Evolutionary conservation across 352 stramenopile genomes (phyloP).

Genomic region (Globisporangium radiosum): DNA sequence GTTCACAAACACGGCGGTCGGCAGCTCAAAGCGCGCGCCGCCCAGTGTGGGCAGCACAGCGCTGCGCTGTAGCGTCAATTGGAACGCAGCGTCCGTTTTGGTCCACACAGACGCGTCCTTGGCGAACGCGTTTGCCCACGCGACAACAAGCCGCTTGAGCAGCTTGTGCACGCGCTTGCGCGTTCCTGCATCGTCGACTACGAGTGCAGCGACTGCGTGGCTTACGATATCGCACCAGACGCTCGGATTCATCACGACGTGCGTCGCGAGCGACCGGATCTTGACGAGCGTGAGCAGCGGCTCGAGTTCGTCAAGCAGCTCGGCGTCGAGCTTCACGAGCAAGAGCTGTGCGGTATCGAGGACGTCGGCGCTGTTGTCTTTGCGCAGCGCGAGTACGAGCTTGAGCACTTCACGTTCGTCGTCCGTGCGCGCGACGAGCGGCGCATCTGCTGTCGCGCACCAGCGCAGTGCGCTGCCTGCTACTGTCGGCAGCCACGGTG

Average conservation of each 20-base stretch:
- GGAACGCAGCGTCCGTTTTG: conserved; percentile 14
- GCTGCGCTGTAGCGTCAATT: conserved; percentile 21
- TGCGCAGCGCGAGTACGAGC: conserved; percentile 22
- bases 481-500: conserved; percentile 27
- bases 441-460: conserved; percentile 26
- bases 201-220: not conserved
- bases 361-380: conserved; percentile 5
- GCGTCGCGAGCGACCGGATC: conserved; percentile 17
- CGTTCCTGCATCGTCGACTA: not conserved
- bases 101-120: conserved; percentile 2
- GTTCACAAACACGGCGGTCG: conserved; percentile 51
- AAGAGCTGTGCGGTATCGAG: conserved; percentile 13
- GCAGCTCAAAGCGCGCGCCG: conserved; percentile 11
- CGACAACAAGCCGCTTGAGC: conserved; percentile 9
- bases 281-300: conserved; percentile 31
- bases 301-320: conserved; percentile 17
- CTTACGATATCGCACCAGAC: conserved; percentile 27
- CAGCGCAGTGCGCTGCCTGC: conserved; percentile 2
- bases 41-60: conserved; percentile 18
- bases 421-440: conserved; percentile 21
- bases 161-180: conserved; percentile 16
- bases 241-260: conserved; percentile 21
- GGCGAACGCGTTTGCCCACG: conserved; percentile 14
- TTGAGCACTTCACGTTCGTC: conserved; percentile 35
- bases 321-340: conserved; percentile 22